Evolutionary conservation across 208 protist genomes (phyloP).

Genomic region (Strigomonas galati): DNA sequence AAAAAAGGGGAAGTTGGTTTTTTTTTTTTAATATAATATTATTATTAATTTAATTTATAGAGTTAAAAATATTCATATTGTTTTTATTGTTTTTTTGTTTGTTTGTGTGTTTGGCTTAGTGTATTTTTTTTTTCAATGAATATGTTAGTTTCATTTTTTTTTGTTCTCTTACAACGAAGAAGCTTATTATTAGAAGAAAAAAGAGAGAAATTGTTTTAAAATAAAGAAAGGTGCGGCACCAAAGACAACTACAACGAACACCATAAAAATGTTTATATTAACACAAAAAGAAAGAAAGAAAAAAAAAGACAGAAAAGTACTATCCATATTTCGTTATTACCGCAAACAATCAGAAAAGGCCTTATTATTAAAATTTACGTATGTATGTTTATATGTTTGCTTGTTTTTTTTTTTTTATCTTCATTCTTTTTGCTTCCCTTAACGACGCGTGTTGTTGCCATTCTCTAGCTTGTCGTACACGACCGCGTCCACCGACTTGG

Average conservation of each 20-base stretch:
- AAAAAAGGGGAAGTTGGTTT: not conserved
- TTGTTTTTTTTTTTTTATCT: constrained; percentile 21
- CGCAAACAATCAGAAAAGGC: too few relatives aligned
- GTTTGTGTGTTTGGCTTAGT: not conserved
- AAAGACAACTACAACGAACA: not conserved
- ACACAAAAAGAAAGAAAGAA: constrained; percentile 9
- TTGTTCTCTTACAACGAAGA: not conserved
- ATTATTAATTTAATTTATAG: constrained; percentile 7
- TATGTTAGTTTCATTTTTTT: constrained; percentile 6
- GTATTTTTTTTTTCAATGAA: constrained; percentile 11
- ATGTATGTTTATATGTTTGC: not conserved
- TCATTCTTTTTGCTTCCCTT: not conserved
- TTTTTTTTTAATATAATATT: constrained; percentile 14
- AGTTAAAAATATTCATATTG: not conserved
- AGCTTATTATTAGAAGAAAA: constrained; percentile 12
- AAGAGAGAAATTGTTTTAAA: constrained; percentile 10
- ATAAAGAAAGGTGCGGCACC: not conserved
- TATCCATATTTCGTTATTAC: too few relatives aligned
- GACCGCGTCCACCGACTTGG: constrained; percentile 61
- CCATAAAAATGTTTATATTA: constrained; percentile 14
- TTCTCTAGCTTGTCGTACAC: constrained; percentile 79
- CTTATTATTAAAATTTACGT: too few relatives aligned
- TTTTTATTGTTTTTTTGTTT: not conserved
- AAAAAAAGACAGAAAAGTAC: not conserved
- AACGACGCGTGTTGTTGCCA: constrained; percentile 10